A percentile compares a stretch with the other conserved stretches of the same genome.
Conservation (phyloP, 495 filamentous ascomycete species). For the Lepidopterella palustris region DNA sequence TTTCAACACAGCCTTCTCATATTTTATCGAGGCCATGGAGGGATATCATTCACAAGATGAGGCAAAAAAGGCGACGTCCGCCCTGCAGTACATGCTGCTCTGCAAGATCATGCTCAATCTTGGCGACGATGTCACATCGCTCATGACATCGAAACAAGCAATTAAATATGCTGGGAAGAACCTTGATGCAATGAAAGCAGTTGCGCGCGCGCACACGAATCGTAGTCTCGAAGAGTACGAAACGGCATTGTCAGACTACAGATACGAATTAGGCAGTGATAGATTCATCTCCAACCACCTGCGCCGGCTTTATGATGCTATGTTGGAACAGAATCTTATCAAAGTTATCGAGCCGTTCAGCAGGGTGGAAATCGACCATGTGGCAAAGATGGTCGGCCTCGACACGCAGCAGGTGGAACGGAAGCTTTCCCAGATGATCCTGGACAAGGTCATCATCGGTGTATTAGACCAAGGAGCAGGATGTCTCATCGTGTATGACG, state of each 20-base stretch:
- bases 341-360: conserved; percentile 99
- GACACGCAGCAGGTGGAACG: conserved; percentile 95
- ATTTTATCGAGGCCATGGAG: conserved; percentile 98
- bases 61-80: conserved; percentile 72
- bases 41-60: conserved; percentile 93
- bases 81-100: conserved; percentile 97
- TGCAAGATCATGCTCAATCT: conserved; percentile 99
- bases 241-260: conserved; percentile 77
- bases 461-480: conserved; percentile 97
- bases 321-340: conserved; percentile 97
- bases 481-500: conserved; percentile 93
- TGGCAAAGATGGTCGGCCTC: conserved; percentile 92
- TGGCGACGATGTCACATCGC: conserved; percentile 85
- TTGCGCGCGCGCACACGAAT: conserved; percentile 90
- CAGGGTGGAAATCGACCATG: conserved; percentile 90
- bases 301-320: conserved; percentile 89
- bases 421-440: conserved; percentile 97
- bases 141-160: conserved; percentile 91
- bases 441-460: conserved; percentile 96
- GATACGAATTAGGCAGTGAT: conserved; percentile 86
- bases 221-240: conserved; percentile 95
- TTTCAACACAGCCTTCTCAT: conserved; percentile 96
- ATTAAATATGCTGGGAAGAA: conserved; percentile 90
- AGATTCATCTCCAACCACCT: conserved; percentile 93
- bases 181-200: conserved; percentile 97